A percentile compares a stretch with the other conserved stretches of the same genome.
These are phyloP conservation scores for Senna siamea DNA, from an alignment of 306 rosid genomes.

Conservation along the genomic window DNA sequence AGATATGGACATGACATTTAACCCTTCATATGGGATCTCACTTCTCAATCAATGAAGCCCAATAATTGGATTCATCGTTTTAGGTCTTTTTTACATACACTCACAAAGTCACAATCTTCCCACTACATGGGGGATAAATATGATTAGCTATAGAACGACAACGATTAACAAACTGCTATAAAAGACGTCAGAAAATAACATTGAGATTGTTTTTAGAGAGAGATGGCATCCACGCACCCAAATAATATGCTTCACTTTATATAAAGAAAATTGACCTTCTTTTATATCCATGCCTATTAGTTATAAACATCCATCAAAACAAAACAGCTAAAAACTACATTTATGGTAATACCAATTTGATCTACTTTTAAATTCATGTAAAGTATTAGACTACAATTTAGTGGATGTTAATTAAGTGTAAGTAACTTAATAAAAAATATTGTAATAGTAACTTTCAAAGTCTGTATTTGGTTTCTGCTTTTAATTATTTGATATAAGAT, in stretches of 20 bases:
- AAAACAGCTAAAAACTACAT: too few species aligned
- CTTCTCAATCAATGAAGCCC: not conserved
- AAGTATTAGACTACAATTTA: too few species aligned
- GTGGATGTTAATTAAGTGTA: too few species aligned
- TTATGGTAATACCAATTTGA: too few species aligned
- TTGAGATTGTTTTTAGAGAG: not conserved
- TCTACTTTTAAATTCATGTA: too few species aligned
- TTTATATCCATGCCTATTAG: too few species aligned
- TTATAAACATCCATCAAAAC: too few species aligned
- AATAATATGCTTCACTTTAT: not conserved
- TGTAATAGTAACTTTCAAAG: too few species aligned
- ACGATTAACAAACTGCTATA: not conserved
- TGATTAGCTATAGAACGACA: conserved; percentile 15
- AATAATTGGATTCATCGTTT: conserved; percentile 4
- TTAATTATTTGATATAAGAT: too few species aligned
- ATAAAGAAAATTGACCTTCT: too few species aligned
- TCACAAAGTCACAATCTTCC: not conserved
- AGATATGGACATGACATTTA: not conserved
- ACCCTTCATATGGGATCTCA: not conserved
- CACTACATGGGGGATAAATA: not conserved
- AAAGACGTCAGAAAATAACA: not conserved
- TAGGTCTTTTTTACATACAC: not conserved
- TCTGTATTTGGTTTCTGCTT: too few species aligned
- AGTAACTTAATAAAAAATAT: too few species aligned
- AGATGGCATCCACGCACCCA: not conserved